Base-by-base conservation (phyloP, 352 stramenopile species). In the Blastocystis sp. region DNA sequence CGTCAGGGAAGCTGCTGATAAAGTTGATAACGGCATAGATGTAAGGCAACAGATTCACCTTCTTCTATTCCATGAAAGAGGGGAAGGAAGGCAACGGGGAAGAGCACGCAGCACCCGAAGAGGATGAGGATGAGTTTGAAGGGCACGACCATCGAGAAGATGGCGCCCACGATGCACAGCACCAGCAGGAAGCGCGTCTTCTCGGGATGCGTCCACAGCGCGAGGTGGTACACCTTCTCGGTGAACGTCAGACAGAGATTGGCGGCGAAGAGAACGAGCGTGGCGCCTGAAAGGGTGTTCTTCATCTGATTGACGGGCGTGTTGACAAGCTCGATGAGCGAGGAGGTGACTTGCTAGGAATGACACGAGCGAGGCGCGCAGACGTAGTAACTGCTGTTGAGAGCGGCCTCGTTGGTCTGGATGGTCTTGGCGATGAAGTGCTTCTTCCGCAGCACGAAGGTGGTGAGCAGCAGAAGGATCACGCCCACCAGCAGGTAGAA, bases 291-390 rank as follows among this genome's bases (percentile, higher is more conserved):
- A 6, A 77, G 48, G 34, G 68, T 61, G 68, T 77, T 77, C 43
- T 77, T 77, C 68, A 77, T 77, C 28, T 77, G 68, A 21, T 77
- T 77, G 17, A 77, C 68, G 48, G 68, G 68, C n/a, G 68, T 77
- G 42, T 77, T 77, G 10, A 77, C 68, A 0, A 77, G 43, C 43
- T 77, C 52, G 68, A 77, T 77, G 21, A 77, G 7, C 14, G 40
- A 19, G 4, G 40, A 61, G 1, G 68, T 61, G 17, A 77, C 17
- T 61, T 61, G 43, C 68, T 77, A 77, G 11, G 11, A 3, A 61
- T 60, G 68, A 77, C 28, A 4, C 42, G 17, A n/a, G 0, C 6
- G 6, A 28, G 9, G 4, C 21, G 17, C 68, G 17, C 38, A 7
- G 10, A 77, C 68, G 28, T 77, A 57, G 24, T 77, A 61, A 0